Evolutionary conservation across 192 early-diverging fungal genomes (phyloP).

Genomic region (Backusella morwellensis): DNA sequence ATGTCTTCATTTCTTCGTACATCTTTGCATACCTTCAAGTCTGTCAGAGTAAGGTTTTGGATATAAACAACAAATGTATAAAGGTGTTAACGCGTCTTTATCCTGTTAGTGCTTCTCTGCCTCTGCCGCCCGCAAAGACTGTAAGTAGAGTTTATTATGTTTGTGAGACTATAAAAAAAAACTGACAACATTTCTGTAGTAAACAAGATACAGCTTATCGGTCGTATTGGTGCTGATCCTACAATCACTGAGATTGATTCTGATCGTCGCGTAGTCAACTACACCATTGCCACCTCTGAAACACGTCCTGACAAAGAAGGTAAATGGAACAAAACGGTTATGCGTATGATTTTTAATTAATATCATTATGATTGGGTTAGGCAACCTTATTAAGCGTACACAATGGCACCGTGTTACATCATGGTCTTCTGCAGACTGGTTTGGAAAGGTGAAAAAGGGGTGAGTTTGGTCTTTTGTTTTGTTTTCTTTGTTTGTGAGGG

Average conservation of each 20-base stretch:
- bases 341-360: background rate
- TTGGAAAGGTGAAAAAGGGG: conserved; percentile 56
- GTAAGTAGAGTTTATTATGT: background rate
- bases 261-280: conserved; percentile 49
- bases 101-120: conserved; percentile 26
- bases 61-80: background rate
- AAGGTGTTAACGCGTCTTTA: background rate
- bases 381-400: conserved; percentile 64
- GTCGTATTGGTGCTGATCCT: conserved; percentile 63
- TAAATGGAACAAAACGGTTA: background rate
- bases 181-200: conserved; percentile 29
- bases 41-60: conserved; percentile 15
- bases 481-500: background rate
- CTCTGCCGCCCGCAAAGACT: conserved; percentile 9
- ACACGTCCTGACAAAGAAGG: conserved; percentile 60
- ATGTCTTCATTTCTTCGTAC: conserved; percentile 14
- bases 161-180: background rate
- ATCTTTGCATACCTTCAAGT: background rate
- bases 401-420: conserved; percentile 65
- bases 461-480: background rate
- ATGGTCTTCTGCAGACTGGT: conserved; percentile 38
- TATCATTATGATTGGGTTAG: conserved; percentile 18
- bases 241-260: conserved; percentile 38
- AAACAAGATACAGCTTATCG: conserved; percentile 67
- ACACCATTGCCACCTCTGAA: conserved; percentile 65